Conservation (phyloP, 2,329 filamentous ascomycete genomes). For the Pestalotiopsis sp. region DNA sequence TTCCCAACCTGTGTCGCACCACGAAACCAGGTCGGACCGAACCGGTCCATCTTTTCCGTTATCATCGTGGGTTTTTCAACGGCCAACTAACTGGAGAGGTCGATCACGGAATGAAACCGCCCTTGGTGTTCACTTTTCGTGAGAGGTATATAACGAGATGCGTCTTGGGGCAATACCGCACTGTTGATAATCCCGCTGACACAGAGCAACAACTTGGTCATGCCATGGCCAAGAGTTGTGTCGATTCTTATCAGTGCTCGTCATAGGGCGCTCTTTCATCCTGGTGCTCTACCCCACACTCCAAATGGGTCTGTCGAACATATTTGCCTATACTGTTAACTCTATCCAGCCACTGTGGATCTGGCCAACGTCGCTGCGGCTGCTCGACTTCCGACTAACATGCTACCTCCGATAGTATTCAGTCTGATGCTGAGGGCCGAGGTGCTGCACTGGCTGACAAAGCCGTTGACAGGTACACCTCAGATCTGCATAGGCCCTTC, state of each 20-base stretch:
- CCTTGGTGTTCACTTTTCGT: background rate
- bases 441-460: background rate
- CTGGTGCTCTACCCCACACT: constrained; percentile 6
- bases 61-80: background rate
- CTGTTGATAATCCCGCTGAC: background rate
- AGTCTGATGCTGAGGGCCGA: background rate
- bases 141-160: background rate
- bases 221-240: background rate
- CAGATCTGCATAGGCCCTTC: constrained; percentile 7
- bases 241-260: constrained; percentile 9
- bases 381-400: constrained; percentile 2
- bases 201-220: background rate
- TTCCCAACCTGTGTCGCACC: background rate
- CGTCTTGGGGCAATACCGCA: background rate
- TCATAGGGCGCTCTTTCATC: background rate
- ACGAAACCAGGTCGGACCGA: background rate
- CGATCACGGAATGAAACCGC: background rate
- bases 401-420: background rate
- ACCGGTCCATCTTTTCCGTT: background rate
- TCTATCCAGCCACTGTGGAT: background rate
- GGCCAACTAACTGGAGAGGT: background rate
- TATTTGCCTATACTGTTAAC: constrained; percentile 6
- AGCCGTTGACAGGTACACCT: background rate
- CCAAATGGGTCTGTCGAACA: background rate
- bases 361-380: background rate